Evolutionary conservation across 2,329 filamentous ascomycete genomes (phyloP).

Genomic region (Nemania abortiva): DNA sequence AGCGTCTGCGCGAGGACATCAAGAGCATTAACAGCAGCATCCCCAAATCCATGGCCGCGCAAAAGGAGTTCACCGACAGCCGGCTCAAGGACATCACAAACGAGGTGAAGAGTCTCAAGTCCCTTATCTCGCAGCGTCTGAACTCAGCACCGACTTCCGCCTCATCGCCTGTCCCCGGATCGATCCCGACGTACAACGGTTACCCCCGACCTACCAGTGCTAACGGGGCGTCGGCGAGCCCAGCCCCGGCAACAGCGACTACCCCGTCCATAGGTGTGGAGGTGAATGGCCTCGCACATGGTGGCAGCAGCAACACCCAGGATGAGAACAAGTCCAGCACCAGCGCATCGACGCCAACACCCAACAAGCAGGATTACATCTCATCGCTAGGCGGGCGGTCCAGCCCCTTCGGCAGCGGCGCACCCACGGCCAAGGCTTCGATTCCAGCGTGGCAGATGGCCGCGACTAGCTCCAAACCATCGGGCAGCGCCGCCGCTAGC

Average conservation of each 20-base stretch:
- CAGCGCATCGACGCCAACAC: conserved; percentile 38
- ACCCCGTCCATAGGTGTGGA: conserved; percentile 45
- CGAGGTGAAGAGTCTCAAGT: conserved; percentile 93
- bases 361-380: conserved; percentile 50
- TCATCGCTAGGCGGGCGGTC: conserved; percentile 55
- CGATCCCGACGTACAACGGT: conserved; percentile 22
- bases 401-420: conserved; percentile 64
- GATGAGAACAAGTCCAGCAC: conserved; percentile 47
- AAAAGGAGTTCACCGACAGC: conserved; percentile 85
- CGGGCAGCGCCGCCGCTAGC: conserved; percentile 33
- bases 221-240: conserved; percentile 38
- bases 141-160: conserved; percentile 47
- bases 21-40: conserved; percentile 84
- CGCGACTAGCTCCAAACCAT: conserved; percentile 61
- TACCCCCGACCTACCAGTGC: conserved; percentile 36
- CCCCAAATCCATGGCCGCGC: conserved; percentile 87
- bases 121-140: conserved; percentile 78
- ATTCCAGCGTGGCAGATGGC: conserved; percentile 87
- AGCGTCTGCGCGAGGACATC: conserved; percentile 88
- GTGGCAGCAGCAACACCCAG: conserved; percentile 37
- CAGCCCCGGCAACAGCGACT: too few species aligned
- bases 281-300: conserved; percentile 43
- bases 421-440: conserved; percentile 68
- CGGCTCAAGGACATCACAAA: conserved; percentile 85
- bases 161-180: conserved; percentile 19